These are phyloP conservation scores for Metschnikowia corniflorae DNA, from an alignment of 805 yeast genomes.

Conservation along the genomic window DNA sequence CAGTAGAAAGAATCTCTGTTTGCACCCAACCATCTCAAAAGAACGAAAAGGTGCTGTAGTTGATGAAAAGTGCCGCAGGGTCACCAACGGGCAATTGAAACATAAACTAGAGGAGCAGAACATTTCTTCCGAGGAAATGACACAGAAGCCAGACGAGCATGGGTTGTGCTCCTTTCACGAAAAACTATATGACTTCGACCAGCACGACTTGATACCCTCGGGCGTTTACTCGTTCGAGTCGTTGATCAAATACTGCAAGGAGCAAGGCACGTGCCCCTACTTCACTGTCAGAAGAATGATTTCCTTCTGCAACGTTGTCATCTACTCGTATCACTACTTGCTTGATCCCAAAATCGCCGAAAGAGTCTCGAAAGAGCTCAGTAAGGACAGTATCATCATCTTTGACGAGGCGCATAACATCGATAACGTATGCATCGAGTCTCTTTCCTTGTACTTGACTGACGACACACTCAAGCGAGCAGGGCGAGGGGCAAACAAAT, in stretches of 20 bases:
- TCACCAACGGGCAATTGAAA: conserved; percentile 88
- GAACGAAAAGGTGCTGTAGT: conserved; percentile 90
- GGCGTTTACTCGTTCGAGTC: conserved; percentile 96
- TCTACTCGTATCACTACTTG: conserved; percentile 93
- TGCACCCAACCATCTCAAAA: conserved; percentile 82
- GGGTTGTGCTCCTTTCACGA: conserved; percentile 85
- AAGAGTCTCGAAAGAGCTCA: conserved; percentile 85
- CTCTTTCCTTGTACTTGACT: conserved; percentile 85
- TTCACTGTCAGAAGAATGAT: conserved; percentile 98
- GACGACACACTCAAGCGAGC: conserved; percentile 87
- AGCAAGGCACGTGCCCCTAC: conserved; percentile 86
- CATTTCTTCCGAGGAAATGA: conserved; percentile 49
- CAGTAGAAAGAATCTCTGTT: conserved; percentile 88
- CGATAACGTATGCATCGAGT: conserved; percentile 97
- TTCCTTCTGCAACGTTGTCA: conserved; percentile 86
- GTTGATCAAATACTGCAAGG: conserved; percentile 70
- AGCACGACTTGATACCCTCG: conserved; percentile 81
- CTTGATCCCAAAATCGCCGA: conserved; percentile 97
- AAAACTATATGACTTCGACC: conserved; percentile 79
- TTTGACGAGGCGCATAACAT: conserved; percentile 99
- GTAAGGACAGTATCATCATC: conserved; percentile 89
- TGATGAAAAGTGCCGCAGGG: conserved; percentile 92
- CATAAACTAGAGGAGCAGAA: conserved; percentile 49
- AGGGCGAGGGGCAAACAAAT: conserved; percentile 75
- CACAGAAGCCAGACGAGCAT: conserved; percentile 33